A percentile compares a stretch with the other conserved stretches of the same genome.
Evolutionary conservation across 2,329 filamentous ascomycete species (phyloP).

Genomic region (Phoma sp.): DNA sequence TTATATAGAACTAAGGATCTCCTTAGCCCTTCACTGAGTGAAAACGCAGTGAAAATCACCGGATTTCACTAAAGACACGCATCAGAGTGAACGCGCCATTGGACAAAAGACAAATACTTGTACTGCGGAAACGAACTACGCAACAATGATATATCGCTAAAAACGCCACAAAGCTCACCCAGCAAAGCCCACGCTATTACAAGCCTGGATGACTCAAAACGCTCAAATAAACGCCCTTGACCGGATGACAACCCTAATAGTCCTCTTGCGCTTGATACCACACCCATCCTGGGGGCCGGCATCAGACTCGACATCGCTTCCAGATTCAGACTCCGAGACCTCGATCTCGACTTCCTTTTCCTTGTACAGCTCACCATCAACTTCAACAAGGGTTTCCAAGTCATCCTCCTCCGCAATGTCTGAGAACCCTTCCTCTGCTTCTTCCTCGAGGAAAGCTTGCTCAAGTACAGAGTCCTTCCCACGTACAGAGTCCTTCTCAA

Average conservation of each 20-base stretch:
- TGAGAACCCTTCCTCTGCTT: neutral
- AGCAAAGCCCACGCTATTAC: neutral
- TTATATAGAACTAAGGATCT: no score
- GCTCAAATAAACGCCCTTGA: slow-evolving; percentile 44
- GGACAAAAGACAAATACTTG: no score
- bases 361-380: slow-evolving; percentile 14
- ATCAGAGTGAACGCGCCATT: neutral
- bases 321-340: slow-evolving; percentile 28
- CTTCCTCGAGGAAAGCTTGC: slow-evolving; percentile 23
- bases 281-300: slow-evolving; percentile 19
- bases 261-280: slow-evolving; percentile 36
- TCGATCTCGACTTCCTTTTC: slow-evolving; percentile 29
- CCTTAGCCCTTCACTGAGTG: no score
- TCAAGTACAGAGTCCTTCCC: slow-evolving; percentile 21
- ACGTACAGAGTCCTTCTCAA: slow-evolving; percentile 4
- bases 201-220: neutral
- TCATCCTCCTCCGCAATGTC: slow-evolving; percentile 3
- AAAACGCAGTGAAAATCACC: no score
- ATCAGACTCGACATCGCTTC: slow-evolving; percentile 23
- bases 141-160: slow-evolving; percentile 18
- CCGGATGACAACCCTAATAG: slow-evolving; percentile 41
- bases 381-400: slow-evolving; percentile 19
- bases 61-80: no score
- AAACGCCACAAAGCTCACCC: slow-evolving; percentile 1
- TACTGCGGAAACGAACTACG: neutral